Evolutionary conservation across 1,284 basidiomycete species (phyloP).

Genomic region (Trametes hirsuta): DNA sequence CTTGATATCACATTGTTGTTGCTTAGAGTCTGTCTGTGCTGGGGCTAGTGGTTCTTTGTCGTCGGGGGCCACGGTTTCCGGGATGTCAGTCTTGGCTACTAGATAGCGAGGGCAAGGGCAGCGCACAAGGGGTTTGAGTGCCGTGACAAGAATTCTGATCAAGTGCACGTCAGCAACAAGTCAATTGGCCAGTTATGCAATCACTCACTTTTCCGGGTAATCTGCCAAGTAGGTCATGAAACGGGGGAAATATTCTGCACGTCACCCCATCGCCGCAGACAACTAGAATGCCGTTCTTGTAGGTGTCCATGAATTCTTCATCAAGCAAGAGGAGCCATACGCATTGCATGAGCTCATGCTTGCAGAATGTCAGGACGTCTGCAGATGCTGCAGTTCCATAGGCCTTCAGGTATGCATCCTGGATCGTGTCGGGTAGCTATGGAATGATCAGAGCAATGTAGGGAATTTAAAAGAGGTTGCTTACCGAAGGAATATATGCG

Average conservation of each 20-base stretch:
- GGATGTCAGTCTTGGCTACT: constrained; percentile 21
- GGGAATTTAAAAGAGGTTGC: not conserved
- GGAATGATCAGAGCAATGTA: not conserved
- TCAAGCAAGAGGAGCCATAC: constrained; percentile 30
- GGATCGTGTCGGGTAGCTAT: constrained; percentile 7
- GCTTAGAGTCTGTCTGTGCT: not conserved
- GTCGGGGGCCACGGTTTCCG: constrained; percentile 1
- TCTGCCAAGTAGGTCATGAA: constrained; percentile 33
- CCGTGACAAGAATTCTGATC: constrained; percentile 22
- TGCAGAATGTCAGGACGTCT: constrained; percentile 24
- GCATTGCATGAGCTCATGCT: constrained; percentile 30
- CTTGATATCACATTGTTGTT: not conserved
- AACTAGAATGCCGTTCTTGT: constrained; percentile 33
- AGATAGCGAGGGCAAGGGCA: constrained; percentile 38
- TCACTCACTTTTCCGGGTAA: constrained; percentile 33
- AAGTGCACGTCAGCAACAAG: not conserved
- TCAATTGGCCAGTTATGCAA: too few species aligned
- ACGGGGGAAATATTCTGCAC: constrained; percentile 24
- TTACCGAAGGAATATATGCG: constrained; percentile 37
- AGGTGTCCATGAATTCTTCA: constrained; percentile 30
- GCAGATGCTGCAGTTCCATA: not conserved
- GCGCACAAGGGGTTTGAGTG: constrained; percentile 15
- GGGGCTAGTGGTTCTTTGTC: not conserved
- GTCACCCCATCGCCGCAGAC: constrained; percentile 21
- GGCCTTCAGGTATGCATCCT: not conserved